Evolutionary conservation across 1,139 yeast genomes (phyloP).

Genomic region (Diutina rugosa): DNA sequence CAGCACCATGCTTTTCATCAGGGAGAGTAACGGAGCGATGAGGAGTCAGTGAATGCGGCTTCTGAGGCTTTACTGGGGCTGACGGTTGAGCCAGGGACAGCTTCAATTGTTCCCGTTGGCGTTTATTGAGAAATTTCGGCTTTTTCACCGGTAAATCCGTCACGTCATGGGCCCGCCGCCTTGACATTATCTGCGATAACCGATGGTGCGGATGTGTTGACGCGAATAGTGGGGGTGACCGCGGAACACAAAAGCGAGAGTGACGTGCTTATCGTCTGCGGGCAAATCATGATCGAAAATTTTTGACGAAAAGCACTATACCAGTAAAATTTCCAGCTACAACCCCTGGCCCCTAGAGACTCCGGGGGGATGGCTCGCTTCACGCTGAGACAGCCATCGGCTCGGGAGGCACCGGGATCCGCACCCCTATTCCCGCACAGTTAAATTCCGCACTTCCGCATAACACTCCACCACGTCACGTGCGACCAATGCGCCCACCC

Average conservation of each 20-base stretch:
- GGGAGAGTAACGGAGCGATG: constrained; percentile 3
- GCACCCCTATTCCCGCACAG: not conserved
- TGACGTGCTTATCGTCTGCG: no score
- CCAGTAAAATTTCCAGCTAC: no score
- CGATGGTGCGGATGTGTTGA: not conserved
- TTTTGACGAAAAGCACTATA: no score
- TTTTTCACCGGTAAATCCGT: constrained; percentile 4
- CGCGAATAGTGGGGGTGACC: not conserved
- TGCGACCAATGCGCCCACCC: not conserved
- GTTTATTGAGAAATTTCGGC: constrained; percentile 4
- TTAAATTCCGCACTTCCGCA: constrained; percentile 8
- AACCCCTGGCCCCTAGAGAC: no score
- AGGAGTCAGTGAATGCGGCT: not conserved
- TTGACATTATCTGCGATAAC: not conserved
- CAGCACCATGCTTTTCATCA: constrained; percentile 3
- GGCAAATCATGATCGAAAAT: no score
- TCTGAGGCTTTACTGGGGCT: not conserved
- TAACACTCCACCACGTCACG: constrained; percentile 6
- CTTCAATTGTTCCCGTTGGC: constrained; percentile 4
- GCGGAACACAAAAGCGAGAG: not conserved
- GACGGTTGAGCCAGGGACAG: not conserved
- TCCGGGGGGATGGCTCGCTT: no score
- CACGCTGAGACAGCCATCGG: not conserved
- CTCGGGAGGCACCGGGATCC: not conserved
- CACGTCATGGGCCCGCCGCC: not conserved